Evolutionary conservation across 2,329 filamentous ascomycete genomes (phyloP).

Genomic region (Lachnellula hyalina): DNA sequence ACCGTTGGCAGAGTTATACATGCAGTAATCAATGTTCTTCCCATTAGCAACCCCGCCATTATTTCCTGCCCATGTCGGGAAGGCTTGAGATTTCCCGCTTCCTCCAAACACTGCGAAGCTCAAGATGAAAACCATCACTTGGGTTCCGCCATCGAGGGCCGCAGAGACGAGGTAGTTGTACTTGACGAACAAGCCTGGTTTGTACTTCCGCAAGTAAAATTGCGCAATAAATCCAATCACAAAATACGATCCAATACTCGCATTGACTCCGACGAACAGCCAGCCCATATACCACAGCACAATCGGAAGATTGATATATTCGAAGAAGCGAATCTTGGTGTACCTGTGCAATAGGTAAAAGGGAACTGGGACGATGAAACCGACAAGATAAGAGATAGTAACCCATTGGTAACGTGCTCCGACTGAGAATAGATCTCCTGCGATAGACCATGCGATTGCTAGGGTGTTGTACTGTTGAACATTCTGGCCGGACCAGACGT

Average conservation of each 20-base stretch:
- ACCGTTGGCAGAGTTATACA: constrained; percentile 16
- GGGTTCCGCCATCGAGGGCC: constrained; percentile 64
- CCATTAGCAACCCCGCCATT: constrained; percentile 8
- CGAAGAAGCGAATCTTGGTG: constrained; percentile 20
- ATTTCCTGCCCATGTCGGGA: constrained; percentile 24
- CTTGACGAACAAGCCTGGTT: constrained; percentile 67
- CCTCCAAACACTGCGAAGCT: constrained; percentile 50
- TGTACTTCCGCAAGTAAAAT: constrained; percentile 44
- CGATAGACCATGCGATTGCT: constrained; percentile 36
- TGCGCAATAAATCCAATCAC: constrained; percentile 33
- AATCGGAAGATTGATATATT: constrained; percentile 38
- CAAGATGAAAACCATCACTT: constrained; percentile 61
- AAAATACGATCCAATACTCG: constrained; percentile 33
- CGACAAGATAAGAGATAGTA: constrained; percentile 37
- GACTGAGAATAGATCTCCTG: constrained; percentile 38
- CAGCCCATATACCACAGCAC: constrained; percentile 40
- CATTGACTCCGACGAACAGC: constrained; percentile 40
- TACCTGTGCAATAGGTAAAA: constrained; percentile 28
- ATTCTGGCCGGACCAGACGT: constrained; percentile 43
- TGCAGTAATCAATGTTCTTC: constrained; percentile 18
- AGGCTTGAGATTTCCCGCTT: constrained; percentile 21
- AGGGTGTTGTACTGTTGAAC: constrained; percentile 42
- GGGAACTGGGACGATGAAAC: constrained; percentile 39
- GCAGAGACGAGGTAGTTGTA: constrained; percentile 75
- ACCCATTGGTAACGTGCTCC: constrained; percentile 37